Evolutionary conservation across 2,329 filamentous ascomycete species (phyloP), one percentile per base, ranked within the genome.

Genomic region (Phialophora expanda): DNA sequence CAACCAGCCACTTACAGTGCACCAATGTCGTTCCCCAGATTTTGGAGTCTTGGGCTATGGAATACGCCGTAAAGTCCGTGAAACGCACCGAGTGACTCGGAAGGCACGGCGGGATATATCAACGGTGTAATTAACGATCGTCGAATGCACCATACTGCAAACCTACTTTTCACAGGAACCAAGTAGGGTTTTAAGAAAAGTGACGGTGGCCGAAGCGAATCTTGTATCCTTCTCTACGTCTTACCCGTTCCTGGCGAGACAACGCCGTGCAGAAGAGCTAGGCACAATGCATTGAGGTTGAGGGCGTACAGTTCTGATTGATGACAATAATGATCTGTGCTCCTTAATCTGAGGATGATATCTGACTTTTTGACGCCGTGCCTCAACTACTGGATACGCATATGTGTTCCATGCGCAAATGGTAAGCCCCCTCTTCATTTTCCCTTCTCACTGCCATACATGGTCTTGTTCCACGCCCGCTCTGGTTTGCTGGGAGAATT

Each of bases 361-460:
- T 53, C 48, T 20, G 38, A 17, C 38, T 7, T 41, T n/a, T 44
- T n/a, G 38, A 44, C 38, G 17, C 38, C 38, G 14, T 6, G 38
- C 38, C 38, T n/a, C 17, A 44, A 44, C 38, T 44, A 5, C 38
- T 44, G 38, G 2, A 17, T 44, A 20, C 17, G 14, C 38, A n/a
- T 5, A 17, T n/a, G 38, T n/a, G 5, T 44, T 44, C 38, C 38
- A 44, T n/a, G 17, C 38, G 7, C 14, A n/a, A n/a, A n/a, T 44
- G 14, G 1, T n/a, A 17, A 1, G 38, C 2, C 8, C 38, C 38
- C 17, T n/a, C 2, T 11, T 66, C 60, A 68, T 61, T 65, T 67
- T 24, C 67, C 69, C 50, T 66, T 69, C 14, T 48, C 20, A 59
- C 50, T 65, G 6, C 69, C 69, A 53, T 65, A 65, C 24, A 64